Evolutionary conservation across 2,329 filamentous ascomycete species (phyloP).

Genomic region (Ophiocordyceps camponoti-rufipedis): DNA sequence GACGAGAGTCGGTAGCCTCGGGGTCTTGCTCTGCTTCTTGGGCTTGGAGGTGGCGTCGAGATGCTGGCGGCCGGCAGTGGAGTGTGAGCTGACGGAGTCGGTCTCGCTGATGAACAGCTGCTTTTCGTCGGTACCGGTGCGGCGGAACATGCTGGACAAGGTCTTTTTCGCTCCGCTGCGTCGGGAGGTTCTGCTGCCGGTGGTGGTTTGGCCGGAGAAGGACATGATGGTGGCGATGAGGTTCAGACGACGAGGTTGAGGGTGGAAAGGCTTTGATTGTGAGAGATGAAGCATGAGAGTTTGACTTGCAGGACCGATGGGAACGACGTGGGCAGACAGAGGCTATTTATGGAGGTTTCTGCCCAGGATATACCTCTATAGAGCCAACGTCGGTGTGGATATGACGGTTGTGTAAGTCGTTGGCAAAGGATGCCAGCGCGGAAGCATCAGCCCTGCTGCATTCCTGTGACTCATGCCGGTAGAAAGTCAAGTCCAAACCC

Average conservation of each 20-base stretch:
- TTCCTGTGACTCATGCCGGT: not conserved
- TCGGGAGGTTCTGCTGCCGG: not conserved
- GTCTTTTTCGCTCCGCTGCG: not conserved
- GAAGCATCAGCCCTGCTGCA: not conserved
- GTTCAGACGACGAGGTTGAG: not conserved
- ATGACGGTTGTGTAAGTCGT: not conserved
- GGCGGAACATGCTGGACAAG: not conserved
- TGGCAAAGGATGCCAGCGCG: not conserved
- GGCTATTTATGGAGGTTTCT: not conserved
- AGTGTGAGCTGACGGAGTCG: not conserved
- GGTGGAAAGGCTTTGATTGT: not conserved
- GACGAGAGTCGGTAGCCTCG: not conserved
- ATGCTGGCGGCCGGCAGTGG: not conserved
- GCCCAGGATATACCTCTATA: not conserved
- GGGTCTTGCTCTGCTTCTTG: not conserved
- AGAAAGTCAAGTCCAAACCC: not conserved
- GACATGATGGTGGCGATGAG: not conserved
- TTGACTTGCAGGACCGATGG: not conserved
- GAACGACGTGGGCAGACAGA: not conserved
- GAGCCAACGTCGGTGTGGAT: not conserved
- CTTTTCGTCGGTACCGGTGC: not conserved
- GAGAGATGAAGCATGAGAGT: not conserved
- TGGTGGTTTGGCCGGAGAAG: not conserved
- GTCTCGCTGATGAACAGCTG: not conserved
- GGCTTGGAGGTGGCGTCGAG: not conserved